A percentile compares a stretch with the other conserved stretches of the same genome.
Conservation (phyloP, 2,329 filamentous ascomycete genomes). For the Talaromyces islandicus region DNA sequence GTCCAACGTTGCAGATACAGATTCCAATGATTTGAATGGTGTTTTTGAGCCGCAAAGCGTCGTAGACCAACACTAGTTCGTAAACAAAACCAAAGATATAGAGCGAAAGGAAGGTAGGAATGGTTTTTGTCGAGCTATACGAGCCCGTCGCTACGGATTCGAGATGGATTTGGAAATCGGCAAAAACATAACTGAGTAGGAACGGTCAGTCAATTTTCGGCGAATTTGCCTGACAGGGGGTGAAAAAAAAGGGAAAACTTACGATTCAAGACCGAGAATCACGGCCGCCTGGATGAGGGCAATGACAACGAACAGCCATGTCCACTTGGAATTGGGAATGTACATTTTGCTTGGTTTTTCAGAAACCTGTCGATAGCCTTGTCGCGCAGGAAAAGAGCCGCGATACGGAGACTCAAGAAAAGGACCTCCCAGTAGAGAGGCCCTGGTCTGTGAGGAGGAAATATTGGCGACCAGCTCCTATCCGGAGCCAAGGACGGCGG, state of each 20-base stretch:
- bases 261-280: constrained; percentile 82
- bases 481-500: constrained; percentile 24
- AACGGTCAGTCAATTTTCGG: neutral
- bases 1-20: constrained; percentile 83
- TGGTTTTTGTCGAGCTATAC: constrained; percentile 52
- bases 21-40: constrained; percentile 97
- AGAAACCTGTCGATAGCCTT: constrained; percentile 40
- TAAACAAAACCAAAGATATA: constrained; percentile 98
- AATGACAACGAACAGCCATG: constrained; percentile 73
- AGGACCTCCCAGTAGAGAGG: constrained; percentile 55
- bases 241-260: constrained; percentile 35
- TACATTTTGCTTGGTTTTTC: constrained; percentile 54
- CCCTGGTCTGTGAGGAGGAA: constrained; percentile 50
- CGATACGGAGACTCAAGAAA: constrained; percentile 45
- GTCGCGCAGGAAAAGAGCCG: constrained; percentile 46
- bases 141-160: constrained; percentile 36
- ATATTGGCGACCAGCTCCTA: constrained; percentile 46
- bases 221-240: no score
- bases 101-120: constrained; percentile 90
- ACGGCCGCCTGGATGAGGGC: constrained; percentile 71
- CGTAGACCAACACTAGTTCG: constrained; percentile 82
- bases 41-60: constrained; percentile 90
- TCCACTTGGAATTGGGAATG: constrained; percentile 78
- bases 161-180: constrained; percentile 64
- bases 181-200: constrained; percentile 72